These are phyloP conservation scores for Gryganskiella cystojenkinii DNA, from an alignment of 192 early-diverging fungal species.

Conservation along the genomic window DNA sequence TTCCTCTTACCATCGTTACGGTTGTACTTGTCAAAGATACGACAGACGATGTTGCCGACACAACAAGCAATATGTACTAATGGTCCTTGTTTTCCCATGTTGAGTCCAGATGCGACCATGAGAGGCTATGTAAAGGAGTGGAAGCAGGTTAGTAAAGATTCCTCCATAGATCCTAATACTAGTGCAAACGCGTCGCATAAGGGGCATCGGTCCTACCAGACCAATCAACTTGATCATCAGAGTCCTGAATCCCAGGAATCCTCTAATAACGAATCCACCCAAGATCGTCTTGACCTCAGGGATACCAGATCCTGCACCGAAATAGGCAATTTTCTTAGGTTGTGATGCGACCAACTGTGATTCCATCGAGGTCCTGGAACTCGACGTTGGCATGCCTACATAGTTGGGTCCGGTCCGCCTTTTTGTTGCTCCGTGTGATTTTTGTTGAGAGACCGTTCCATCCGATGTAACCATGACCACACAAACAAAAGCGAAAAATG, in stretches of 20 bases:
- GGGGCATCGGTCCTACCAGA: conserved; percentile 65
- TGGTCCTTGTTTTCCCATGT: conserved; percentile 94
- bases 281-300: conserved; percentile 96
- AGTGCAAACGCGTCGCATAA: background rate
- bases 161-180: background rate
- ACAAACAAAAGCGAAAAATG: conserved; percentile 44
- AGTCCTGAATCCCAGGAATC: conserved; percentile 94
- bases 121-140: conserved; percentile 63
- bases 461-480: conserved; percentile 50
- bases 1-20: conserved; percentile 77
- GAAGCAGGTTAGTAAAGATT: background rate
- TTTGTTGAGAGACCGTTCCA: conserved; percentile 47
- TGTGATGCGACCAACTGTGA: conserved; percentile 17
- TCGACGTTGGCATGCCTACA: conserved; percentile 65
- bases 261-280: conserved; percentile 93
- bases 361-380: conserved; percentile 48
- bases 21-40: conserved; percentile 92
- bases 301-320: conserved; percentile 86
- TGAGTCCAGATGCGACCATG: conserved; percentile 88
- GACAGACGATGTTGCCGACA: conserved; percentile 87
- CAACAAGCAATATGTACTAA: conserved; percentile 95
- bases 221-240: conserved; percentile 92
- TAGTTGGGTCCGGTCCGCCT: conserved; percentile 31
- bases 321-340: conserved; percentile 50
- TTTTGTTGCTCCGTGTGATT: conserved; percentile 44